Evolutionary conservation across 2,329 filamentous ascomycete species (phyloP).

Genomic region (Stemphylium beticola): DNA sequence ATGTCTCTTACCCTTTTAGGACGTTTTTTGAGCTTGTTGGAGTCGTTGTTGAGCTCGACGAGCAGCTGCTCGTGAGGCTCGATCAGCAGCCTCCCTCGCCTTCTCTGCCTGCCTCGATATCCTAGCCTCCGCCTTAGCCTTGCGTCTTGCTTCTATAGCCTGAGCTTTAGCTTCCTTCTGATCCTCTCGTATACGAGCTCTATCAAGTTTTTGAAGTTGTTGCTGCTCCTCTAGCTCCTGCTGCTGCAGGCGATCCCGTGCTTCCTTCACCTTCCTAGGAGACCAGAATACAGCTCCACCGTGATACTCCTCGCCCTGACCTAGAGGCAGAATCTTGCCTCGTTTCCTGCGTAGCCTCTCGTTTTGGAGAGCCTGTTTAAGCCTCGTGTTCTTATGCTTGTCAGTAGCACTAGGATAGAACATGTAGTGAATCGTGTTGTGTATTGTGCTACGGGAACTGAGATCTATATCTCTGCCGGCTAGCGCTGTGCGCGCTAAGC

Average conservation of each 20-base stretch:
- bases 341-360: conserved; percentile 2
- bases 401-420: too few species aligned
- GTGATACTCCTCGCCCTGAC: conserved; percentile 3
- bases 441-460: too few species aligned
- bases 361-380: conserved; percentile 2
- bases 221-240: not conserved
- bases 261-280: conserved; percentile 6
- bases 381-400: too few species aligned
- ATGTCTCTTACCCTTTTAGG: not conserved
- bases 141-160: not conserved
- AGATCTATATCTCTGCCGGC: too few species aligned
- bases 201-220: too few species aligned
- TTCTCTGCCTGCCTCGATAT: not conserved
- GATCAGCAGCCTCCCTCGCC: not conserved
- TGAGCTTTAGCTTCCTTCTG: too few species aligned
- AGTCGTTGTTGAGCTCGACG: not conserved
- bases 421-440: too few species aligned
- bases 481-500: too few species aligned
- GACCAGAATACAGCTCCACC: conserved; percentile 11
- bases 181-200: too few species aligned
- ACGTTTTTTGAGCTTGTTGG: not conserved
- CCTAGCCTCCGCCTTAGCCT: not conserved
- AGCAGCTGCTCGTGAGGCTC: not conserved
- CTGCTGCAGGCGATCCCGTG: not conserved
- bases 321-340: conserved; percentile 5